Conservation (phyloP, 768 basidiomycete genomes). For the Boletus fagicola region DNA sequence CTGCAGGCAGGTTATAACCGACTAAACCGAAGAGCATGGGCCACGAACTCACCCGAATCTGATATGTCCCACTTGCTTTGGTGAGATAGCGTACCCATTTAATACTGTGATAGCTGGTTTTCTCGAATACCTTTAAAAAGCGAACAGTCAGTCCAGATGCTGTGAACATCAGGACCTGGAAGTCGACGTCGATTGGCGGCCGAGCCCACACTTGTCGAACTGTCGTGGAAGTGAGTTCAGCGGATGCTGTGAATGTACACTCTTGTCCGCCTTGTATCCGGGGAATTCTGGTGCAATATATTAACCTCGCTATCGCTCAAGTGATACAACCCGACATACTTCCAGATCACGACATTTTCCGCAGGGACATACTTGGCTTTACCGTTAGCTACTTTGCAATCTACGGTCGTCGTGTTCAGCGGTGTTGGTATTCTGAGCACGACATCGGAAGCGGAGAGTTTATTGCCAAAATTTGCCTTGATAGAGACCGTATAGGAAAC, state of each 20-base stretch:
- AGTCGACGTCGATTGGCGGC: constrained; percentile 97
- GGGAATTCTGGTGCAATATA: constrained; percentile 61
- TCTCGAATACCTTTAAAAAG: constrained; percentile 98
- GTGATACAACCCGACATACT: constrained; percentile 54
- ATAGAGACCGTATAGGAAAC: constrained; percentile 89
- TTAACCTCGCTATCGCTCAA: constrained; percentile 7
- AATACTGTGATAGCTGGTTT: constrained; percentile 88
- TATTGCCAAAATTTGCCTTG: constrained; percentile 86
- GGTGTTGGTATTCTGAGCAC: constrained; percentile 95
- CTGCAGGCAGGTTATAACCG: constrained; percentile 10
- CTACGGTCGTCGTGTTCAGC: constrained; percentile 87
- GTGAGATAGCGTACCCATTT: constrained; percentile 97
- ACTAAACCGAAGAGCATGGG: neutral
- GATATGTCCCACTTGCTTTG: constrained; percentile 91
- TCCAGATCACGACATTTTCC: constrained; percentile 97
- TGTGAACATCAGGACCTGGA: constrained; percentile 99
- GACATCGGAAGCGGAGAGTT: constrained; percentile 90
- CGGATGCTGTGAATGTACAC: constrained; percentile 78
- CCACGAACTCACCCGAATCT: constrained; percentile 74
- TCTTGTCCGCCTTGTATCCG: constrained; percentile 93
- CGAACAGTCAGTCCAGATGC: constrained; percentile 93
- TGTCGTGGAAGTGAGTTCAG: constrained; percentile 83
- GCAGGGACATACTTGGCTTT: constrained; percentile 98
- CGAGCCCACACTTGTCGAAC: constrained; percentile 95
- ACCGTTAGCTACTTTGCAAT: constrained; percentile 86